A percentile compares a stretch with the other conserved stretches of the same genome.
Conservation (phyloP, 202 grass and related monocot species). For the Hordeum pubiflorum region DNA sequence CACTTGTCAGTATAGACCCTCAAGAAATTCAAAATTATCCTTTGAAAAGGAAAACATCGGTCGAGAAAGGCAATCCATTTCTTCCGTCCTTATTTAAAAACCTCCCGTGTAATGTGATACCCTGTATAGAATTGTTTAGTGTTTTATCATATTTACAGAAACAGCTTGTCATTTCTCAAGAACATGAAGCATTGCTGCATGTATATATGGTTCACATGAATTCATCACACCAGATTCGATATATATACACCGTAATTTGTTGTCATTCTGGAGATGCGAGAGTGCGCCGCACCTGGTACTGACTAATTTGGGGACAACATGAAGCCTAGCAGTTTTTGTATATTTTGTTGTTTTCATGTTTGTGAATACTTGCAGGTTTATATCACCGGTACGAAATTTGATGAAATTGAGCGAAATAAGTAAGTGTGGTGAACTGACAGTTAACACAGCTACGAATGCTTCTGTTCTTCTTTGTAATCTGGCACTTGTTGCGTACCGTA, state of each 20-base stretch:
- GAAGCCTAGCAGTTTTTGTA: neutral
- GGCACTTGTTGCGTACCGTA: constrained; percentile 16
- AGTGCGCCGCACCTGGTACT: neutral
- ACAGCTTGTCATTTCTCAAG: neutral
- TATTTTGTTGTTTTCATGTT: neutral
- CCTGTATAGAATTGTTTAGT: constrained; percentile 28
- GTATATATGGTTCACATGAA: constrained; percentile 13
- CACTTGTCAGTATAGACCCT: constrained; percentile 25
- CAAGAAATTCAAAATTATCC: neutral
- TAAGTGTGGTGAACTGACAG: neutral
- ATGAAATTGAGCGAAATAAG: neutral
- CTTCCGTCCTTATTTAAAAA: neutral
- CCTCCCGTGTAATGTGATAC: constrained; percentile 23
- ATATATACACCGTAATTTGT: neutral
- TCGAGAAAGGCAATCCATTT: constrained; percentile 9
- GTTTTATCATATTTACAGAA: neutral
- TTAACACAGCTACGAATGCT: neutral
- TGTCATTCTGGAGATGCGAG: neutral
- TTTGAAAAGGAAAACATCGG: neutral
- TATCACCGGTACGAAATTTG: neutral
- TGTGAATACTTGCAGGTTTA: neutral
- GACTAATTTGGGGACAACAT: neutral
- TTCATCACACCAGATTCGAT: neutral
- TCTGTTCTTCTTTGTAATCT: neutral
- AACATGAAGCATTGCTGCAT: neutral